Base-by-base conservation (phyloP, 768 basidiomycete genomes). In the Obba rivulosa region DNA sequence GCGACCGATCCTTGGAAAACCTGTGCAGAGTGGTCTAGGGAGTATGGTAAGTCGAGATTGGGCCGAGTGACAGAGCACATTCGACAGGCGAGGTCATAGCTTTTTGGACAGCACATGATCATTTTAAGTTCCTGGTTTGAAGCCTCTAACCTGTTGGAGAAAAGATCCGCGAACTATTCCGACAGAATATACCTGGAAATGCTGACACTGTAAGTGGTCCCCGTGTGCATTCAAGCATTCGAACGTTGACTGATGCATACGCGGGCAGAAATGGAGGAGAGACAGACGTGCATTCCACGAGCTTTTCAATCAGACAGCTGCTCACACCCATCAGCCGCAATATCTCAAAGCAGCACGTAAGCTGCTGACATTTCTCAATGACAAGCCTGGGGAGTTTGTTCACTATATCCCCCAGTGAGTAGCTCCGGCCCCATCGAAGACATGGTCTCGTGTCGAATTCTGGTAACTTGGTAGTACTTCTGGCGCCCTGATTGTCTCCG, bases 351-450 rank as follows among this genome's bases (percentile, higher is more conserved):
- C 28, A 31, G 13, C 7, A 13, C 28, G 13, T 13, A 31, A 31
- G 13, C 28, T 31, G 13, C 28, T 31, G 7, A 31, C 5, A 13
- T 13, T 31, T 31, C 28, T 31, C 5, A 5, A 31, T 31, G 28
- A 13, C 5, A 31, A 31, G 72, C 17, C 74, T 76, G 1, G 52
- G 53, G 1, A 62, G 65, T 21, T 54, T 78, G 8, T 53, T 62
- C 0, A 57, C 63, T 66, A 75, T 16, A 57, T 77, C 42, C 72
- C 76, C 17, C 62, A 67, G 72, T 71, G 43, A 41, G 68, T 56
- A 17, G 7, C 28, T 21, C 28, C 28, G 23, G 41, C 13, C 35
- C 4, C 46, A 13, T 31, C 18, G 16, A n/a, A 10, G 9, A 18
- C 16, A 8, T 42, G n/a, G 41, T 8, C 10, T 20, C 22, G 7